These are phyloP conservation scores for Fusarium musae DNA, from an alignment of 2,329 filamentous ascomycete species.

Conservation along the genomic window DNA sequence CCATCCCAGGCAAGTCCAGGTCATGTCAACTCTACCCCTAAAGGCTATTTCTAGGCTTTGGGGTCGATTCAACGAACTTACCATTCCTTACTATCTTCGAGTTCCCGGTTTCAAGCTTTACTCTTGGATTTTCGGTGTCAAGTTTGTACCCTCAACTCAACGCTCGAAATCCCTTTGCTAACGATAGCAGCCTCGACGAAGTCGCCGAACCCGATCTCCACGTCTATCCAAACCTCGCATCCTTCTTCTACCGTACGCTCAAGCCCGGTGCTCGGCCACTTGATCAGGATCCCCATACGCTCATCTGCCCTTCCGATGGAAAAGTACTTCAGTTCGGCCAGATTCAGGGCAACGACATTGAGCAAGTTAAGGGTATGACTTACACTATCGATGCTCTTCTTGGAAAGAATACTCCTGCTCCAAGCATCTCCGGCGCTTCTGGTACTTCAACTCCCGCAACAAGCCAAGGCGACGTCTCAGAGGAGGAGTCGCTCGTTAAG, in stretches of 20 bases:
- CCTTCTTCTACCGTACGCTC: slow-evolving; percentile 96
- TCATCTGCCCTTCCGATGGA: slow-evolving; percentile 91
- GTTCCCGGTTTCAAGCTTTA: slow-evolving; percentile 93
- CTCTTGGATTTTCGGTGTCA: slow-evolving; percentile 90
- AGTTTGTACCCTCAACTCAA: slow-evolving; percentile 54
- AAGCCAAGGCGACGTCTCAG: slow-evolving; percentile 46
- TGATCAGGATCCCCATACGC: slow-evolving; percentile 80
- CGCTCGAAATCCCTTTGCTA: slow-evolving; percentile 23
- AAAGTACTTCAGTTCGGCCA: slow-evolving; percentile 90
- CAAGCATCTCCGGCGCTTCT: slow-evolving; percentile 61
- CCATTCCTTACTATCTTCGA: slow-evolving; percentile 87
- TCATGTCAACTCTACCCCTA: slow-evolving; percentile 92
- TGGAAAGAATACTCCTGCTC: slow-evolving; percentile 70
- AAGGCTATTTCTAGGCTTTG: slow-evolving; percentile 91
- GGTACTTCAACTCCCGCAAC: slow-evolving; percentile 45
- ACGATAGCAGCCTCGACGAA: slow-evolving; percentile 76
- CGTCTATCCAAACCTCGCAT: slow-evolving; percentile 89
- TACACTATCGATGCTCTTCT: slow-evolving; percentile 95
- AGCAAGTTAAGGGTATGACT: slow-evolving; percentile 98
- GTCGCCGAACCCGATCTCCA: slow-evolving; percentile 89
- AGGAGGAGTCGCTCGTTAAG: slow-evolving; percentile 75
- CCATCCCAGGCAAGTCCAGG: slow-evolving; percentile 77
- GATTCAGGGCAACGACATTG: slow-evolving; percentile 93
- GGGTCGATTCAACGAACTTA: slow-evolving; percentile 91
- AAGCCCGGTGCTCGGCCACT: slow-evolving; percentile 90